A percentile compares a stretch with the other conserved stretches of the same genome.
Evolutionary conservation across 75 land plant species (phyloP).

Genomic region (Azolla pinnata): DNA sequence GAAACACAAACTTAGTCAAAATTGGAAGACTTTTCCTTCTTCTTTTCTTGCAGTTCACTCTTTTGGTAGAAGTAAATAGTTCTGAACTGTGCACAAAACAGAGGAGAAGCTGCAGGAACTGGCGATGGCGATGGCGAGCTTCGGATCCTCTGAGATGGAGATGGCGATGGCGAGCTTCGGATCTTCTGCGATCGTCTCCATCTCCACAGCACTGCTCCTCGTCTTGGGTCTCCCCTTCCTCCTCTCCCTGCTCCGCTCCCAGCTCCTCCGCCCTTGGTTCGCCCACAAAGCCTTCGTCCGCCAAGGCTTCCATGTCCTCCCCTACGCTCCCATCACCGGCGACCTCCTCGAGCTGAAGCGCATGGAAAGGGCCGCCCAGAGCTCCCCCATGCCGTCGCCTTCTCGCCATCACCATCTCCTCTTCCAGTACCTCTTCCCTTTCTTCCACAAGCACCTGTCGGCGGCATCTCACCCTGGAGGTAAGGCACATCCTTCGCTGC

Average conservation of each 20-base stretch:
- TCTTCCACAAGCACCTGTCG: background rate
- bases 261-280: background rate
- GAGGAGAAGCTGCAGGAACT: no score
- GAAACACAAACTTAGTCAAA: no score
- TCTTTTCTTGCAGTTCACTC: no score
- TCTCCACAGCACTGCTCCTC: no score
- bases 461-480: background rate
- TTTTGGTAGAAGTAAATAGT: no score
- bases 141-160: no score
- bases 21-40: no score
- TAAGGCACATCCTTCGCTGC: background rate
- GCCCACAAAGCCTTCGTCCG: background rate
- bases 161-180: no score
- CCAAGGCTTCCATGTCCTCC: background rate
- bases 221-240: no score
- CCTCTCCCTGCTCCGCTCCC: background rate
- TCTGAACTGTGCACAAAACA: no score
- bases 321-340: background rate
- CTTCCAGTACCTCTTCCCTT: background rate
- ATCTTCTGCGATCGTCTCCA: no score
- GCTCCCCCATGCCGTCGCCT: background rate
- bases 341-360: background rate
- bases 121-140: no score
- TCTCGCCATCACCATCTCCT: constrained; percentile 1
- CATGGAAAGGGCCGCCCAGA: background rate